A percentile compares a stretch with the other conserved stretches of the same genome.
Evolutionary conservation across 805 yeast species (phyloP).

Genomic region (Ogataea haglerorum): DNA sequence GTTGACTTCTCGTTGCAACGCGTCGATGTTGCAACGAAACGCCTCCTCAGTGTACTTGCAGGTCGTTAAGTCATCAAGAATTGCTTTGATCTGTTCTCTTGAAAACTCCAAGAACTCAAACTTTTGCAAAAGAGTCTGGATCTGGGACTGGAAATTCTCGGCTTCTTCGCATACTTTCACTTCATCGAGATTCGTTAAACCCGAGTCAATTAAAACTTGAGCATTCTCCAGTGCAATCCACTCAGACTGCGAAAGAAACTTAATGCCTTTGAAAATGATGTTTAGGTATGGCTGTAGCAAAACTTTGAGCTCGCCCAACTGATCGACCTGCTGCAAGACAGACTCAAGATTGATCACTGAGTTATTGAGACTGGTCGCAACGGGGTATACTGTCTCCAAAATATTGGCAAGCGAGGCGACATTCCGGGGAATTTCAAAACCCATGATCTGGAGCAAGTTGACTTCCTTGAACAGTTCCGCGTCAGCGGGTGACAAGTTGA

Average conservation of each 20-base stretch:
- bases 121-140: slow-evolving; percentile 31
- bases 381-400: slow-evolving; percentile 52
- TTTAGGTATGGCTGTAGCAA: slow-evolving; percentile 32
- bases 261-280: slow-evolving; percentile 33
- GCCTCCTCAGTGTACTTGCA: slow-evolving; percentile 25
- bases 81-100: slow-evolving; percentile 24
- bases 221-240: slow-evolving; percentile 57
- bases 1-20: slow-evolving; percentile 37
- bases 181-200: slow-evolving; percentile 23
- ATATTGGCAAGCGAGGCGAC: slow-evolving; percentile 46
- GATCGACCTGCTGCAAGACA: slow-evolving; percentile 9
- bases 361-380: slow-evolving; percentile 52
- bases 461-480: slow-evolving; percentile 51
- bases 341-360: slow-evolving; percentile 40
- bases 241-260: slow-evolving; percentile 35
- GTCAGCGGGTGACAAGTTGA: slow-evolving; percentile 50
- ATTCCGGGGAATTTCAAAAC: slow-evolving; percentile 55
- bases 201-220: slow-evolving; percentile 40
- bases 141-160: slow-evolving; percentile 31
- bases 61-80: slow-evolving; percentile 23
- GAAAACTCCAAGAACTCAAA: slow-evolving; percentile 29
- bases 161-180: slow-evolving; percentile 32
- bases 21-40: slow-evolving; percentile 22
- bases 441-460: slow-evolving; percentile 45
- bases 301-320: slow-evolving; percentile 39